A percentile compares a stretch with the other conserved stretches of the same genome.
These are phyloP conservation scores for Helotiales sp. DNA, from an alignment of 2,329 filamentous ascomycete species.

Conservation along the genomic window DNA sequence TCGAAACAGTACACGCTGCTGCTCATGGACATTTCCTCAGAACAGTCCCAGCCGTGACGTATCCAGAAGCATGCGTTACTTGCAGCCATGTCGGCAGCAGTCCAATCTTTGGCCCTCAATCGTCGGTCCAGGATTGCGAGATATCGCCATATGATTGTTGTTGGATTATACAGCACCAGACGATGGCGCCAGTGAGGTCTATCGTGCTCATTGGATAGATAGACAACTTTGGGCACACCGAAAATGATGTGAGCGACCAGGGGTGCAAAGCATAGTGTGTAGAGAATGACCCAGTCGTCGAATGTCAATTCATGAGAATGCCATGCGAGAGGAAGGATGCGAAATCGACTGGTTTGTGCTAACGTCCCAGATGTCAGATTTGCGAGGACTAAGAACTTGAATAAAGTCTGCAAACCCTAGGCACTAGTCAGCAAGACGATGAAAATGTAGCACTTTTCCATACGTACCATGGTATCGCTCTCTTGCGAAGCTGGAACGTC, in stretches of 20 bases:
- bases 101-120: conserved; percentile 34
- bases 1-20: conserved; percentile 2
- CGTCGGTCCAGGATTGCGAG: conserved; percentile 36
- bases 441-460: too few species aligned
- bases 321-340: too few species aligned
- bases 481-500: too few species aligned
- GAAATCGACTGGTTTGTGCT: too few species aligned
- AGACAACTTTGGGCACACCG: conserved; percentile 28
- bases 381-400: too few species aligned
- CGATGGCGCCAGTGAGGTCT: conserved; percentile 34
- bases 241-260: conserved; percentile 35
- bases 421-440: too few species aligned
- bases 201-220: conserved; percentile 20
- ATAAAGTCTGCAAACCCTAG: too few species aligned
- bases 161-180: conserved; percentile 38
- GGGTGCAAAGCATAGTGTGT: conserved; percentile 36
- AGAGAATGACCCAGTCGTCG: conserved; percentile 33
- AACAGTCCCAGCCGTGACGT: conserved; percentile 36
- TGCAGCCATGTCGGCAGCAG: conserved; percentile 30
- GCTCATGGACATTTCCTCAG: conserved; percentile 30
- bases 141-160: conserved; percentile 39
- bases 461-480: too few species aligned
- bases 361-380: too few species aligned
- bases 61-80: conserved; percentile 40
- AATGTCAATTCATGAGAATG: conserved; percentile 15